Evolutionary conservation across 2,329 filamentous ascomycete genomes (phyloP), one percentile per base, ranked within the genome.

Genomic region (Colletotrichum sansevieriae): DNA sequence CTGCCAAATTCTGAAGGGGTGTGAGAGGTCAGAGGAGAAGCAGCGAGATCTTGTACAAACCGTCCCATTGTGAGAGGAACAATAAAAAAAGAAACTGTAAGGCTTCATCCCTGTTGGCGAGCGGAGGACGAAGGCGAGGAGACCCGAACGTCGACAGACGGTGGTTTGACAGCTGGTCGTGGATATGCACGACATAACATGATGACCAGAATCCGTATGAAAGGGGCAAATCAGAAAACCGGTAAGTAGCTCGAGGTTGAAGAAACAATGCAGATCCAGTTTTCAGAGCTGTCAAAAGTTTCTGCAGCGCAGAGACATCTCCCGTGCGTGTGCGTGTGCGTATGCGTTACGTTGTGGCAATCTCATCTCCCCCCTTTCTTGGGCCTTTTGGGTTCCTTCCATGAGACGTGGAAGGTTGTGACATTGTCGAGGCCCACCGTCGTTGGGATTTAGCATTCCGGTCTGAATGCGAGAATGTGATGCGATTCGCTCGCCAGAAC

Each of bases 401-500:
- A 51, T 20, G 57, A 51, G 57, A 59, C 57, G 57, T 60, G n/a
- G 54, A 58, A 65, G 52, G 44, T 47, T 59, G 49, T 60, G 62
- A 37, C 56, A 22, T 20, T 18, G 62, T 66, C 41, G 44, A 25
- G 47, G 39, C 49, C 55, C 54, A 57, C 60, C 61, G 54, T 61
- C 44, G 62, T 55, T 44, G 51, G 62, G 35, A 59, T 37, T 56
- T 69, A 56, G 56, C 57, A 56, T 68, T 59, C 22, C 54, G 39
- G 25, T 15, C 51, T 51, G 51, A 47, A 62, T 49, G 39, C 33
- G 56, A 52, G 35, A 62, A 68, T 33, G 64, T 22, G 44, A 47
- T 68, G 67, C 67, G 67, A 70, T 68, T 70, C 67, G 67, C 52
- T 63, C 63, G 63, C 64, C 57, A 58, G 51, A 41, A 52, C 54